Conservation (phyloP, 164 flowering plant genomes). For the Vitis labrusca region DNA sequence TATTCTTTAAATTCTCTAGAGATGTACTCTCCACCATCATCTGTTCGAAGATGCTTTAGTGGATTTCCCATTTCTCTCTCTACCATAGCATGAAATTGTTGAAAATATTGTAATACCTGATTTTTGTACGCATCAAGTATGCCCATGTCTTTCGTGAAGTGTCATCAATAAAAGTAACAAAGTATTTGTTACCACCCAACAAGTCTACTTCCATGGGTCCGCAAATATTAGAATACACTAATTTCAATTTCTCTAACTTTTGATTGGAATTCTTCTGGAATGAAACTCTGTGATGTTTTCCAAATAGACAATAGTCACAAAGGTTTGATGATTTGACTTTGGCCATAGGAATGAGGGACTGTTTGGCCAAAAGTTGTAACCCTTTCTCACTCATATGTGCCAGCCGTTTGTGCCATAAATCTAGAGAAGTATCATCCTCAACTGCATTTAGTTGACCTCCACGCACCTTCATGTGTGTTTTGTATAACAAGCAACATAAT, state of each 20-base stretch:
- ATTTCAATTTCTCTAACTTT: neutral
- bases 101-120: neutral
- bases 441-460: too few species aligned
- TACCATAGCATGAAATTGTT: neutral
- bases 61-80: neutral
- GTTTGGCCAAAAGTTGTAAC: neutral
- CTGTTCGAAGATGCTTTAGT: too few species aligned
- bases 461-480: too few species aligned
- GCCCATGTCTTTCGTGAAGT: neutral
- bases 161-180: neutral
- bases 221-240: neutral
- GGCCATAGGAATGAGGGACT: neutral
- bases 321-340: neutral
- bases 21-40: neutral
- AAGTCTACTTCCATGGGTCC: neutral
- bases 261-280: too few species aligned
- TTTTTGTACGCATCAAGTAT: neutral
- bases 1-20: neutral
- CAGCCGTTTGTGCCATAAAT: too few species aligned
- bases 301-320: neutral
- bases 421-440: too few species aligned
- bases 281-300: too few species aligned
- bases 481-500: neutral
- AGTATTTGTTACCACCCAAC: too few species aligned
- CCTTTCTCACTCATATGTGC: too few species aligned